Conservation (phyloP, 805 yeast genomes). For the Starmerella riodocensis region DNA sequence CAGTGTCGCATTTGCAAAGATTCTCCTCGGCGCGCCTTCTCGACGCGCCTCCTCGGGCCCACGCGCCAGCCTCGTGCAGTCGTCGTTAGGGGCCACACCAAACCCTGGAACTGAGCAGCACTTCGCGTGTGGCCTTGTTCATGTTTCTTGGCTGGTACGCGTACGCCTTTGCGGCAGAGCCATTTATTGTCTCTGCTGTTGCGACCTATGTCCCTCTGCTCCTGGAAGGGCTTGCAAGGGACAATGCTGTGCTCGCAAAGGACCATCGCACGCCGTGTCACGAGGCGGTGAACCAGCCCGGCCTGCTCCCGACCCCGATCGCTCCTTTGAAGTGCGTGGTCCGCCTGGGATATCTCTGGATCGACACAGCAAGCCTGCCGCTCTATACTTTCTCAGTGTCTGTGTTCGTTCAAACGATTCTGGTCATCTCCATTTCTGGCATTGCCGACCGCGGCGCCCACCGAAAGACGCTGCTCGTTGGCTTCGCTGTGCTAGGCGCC, state of each 20-base stretch:
- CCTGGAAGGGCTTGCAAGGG: slow-evolving; percentile 58
- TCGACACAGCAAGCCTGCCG: slow-evolving; percentile 64
- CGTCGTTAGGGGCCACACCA: no score
- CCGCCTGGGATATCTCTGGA: slow-evolving; percentile 33
- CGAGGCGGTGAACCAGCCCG: slow-evolving; percentile 15
- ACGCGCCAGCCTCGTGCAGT: no score
- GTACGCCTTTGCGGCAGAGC: slow-evolving; percentile 65
- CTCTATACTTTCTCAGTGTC: slow-evolving; percentile 58
- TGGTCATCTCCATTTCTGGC: slow-evolving; percentile 63
- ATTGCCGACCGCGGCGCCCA: slow-evolving; percentile 52
- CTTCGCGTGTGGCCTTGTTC: no score
- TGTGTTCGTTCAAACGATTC: slow-evolving; percentile 57
- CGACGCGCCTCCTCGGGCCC: no score
- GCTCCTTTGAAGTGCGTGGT: slow-evolving; percentile 37
- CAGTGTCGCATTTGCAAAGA: no score
- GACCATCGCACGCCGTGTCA: slow-evolving; percentile 49
- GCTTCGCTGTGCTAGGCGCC: slow-evolving; percentile 49
- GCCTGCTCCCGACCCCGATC: slow-evolving; percentile 20
- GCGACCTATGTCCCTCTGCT: slow-evolving; percentile 66
- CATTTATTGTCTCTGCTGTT: slow-evolving; percentile 65
- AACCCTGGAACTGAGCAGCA: no score
- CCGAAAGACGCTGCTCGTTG: slow-evolving; percentile 41
- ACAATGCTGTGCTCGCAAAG: slow-evolving; percentile 49
- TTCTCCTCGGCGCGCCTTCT: no score
- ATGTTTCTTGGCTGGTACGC: slow-evolving; percentile 46